Base-by-base conservation (phyloP, 495 filamentous ascomycete species). In the Penicillium bovifimosum region DNA sequence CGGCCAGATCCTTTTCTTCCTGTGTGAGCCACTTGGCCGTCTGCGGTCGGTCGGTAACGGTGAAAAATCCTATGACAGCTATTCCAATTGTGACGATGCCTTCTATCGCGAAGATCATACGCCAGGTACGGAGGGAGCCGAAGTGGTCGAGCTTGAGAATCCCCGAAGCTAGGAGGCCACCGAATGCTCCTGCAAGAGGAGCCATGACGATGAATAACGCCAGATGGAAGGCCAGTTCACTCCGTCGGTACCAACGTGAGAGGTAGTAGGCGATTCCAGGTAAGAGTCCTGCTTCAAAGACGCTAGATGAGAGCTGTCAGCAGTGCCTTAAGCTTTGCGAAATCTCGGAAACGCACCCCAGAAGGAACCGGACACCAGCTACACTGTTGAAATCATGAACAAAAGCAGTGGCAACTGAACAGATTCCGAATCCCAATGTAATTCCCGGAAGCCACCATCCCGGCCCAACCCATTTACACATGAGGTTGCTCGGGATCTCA, bases 211-310 rank as follows among this genome's bases (percentile, higher is more conserved):
- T 73, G 50, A 77, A 80, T 13, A 76, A 46, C 1, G 68, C 65
- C 3, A 80, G 52, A 3, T 85, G 80, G 65, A 86, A 85, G 5
- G 81, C 76, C 9, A 87, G 66, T 65, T 89, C 86, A 56, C 77
- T 76, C 38, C 83, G 75, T 14, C 83, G 75, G 55, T 88, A 89
- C 84, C 84, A 89, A 18, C 84, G 74, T 0, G 81, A 84, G 5
- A 90, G 60, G 53, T 87, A 88, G 65, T 87, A 88, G 1, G 82
- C 80, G 14, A 87, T 86, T 6, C 85, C 84, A n/a, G 85, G 86
- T 62, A 88, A 59, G 73, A 90, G 75, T 32, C 84, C 85, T 14
- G 85, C 79, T 64, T 88, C 85, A 52, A 86, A 85, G 13, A 81
- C 64, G 3, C 48, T 50, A 39, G 9, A 13, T 5, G 14, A 14